Conservation (phyloP, 768 basidiomycete genomes). For the Nevesoporus exiguus region DNA sequence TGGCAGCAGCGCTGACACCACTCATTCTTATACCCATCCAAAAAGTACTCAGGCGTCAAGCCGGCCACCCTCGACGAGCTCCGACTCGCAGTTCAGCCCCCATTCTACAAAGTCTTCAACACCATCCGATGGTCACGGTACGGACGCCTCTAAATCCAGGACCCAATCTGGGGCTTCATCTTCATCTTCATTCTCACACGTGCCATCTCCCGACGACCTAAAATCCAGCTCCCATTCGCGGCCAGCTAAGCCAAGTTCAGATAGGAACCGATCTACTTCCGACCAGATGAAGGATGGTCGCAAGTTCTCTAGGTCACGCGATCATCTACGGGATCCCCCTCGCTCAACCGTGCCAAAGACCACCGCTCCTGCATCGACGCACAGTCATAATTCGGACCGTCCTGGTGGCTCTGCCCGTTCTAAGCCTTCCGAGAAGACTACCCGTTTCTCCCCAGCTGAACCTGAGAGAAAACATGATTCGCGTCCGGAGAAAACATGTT, state of each 20-base stretch:
- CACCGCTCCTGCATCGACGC: slow-evolving; percentile 9
- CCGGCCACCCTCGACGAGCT: slow-evolving; percentile 32
- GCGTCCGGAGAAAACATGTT: slow-evolving; percentile 12
- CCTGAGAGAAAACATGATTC: slow-evolving; percentile 2
- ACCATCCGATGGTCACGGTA: slow-evolving; percentile 11
- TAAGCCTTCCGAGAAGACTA: slow-evolving; percentile 13
- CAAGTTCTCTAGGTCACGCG: slow-evolving; percentile 20
- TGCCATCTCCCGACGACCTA: slow-evolving; percentile 12
- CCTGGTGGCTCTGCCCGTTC: slow-evolving; percentile 7
- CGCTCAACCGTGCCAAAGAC: slow-evolving; percentile 10
- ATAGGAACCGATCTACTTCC: slow-evolving; percentile 16
- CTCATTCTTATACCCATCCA: slow-evolving; percentile 20
- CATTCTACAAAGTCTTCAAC: slow-evolving; percentile 11
- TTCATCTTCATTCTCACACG: slow-evolving; percentile 10
- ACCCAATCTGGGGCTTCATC: slow-evolving; percentile 13
- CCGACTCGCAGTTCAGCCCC: slow-evolving; percentile 19
- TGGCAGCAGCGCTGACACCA: slow-evolving; percentile 18
- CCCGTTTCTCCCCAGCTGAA: slow-evolving; percentile 1
- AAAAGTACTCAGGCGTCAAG: slow-evolving; percentile 26
- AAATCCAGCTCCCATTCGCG: slow-evolving; percentile 17
- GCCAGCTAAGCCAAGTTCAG: slow-evolving; percentile 9
- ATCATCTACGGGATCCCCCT: slow-evolving; percentile 21
- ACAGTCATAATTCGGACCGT: slow-evolving; percentile 12
- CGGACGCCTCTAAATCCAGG: slow-evolving; percentile 9
- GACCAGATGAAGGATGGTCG: slow-evolving; percentile 18